These are phyloP conservation scores for Psilocybe mexicana DNA, from an alignment of 1,284 basidiomycete species.

Conservation along the genomic window DNA sequence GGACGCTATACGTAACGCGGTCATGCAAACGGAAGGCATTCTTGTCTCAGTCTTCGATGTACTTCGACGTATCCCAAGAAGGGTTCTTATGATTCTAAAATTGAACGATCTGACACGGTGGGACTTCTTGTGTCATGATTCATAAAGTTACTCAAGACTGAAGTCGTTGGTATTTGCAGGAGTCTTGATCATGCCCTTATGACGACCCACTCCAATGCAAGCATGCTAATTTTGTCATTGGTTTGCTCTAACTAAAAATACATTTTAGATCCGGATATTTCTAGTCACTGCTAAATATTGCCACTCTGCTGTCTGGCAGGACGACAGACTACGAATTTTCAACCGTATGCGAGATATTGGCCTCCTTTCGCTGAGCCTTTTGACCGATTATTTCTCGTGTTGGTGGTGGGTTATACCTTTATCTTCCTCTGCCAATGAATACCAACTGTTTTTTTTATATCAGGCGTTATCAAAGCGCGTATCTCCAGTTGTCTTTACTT, in stretches of 20 bases:
- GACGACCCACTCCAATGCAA: slow-evolving; percentile 74
- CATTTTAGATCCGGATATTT: slow-evolving; percentile 75
- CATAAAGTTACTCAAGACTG: background rate
- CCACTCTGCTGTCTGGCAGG: slow-evolving; percentile 80
- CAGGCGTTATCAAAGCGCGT: slow-evolving; percentile 61
- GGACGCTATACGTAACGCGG: slow-evolving; percentile 77
- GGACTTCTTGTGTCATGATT: slow-evolving; percentile 14
- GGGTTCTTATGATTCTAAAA: slow-evolving; percentile 88
- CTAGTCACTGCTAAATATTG: slow-evolving; percentile 93
- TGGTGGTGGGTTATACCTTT: slow-evolving; percentile 57
- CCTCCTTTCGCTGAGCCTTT: slow-evolving; percentile 50
- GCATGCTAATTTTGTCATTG: slow-evolving; percentile 12
- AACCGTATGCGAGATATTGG: slow-evolving; percentile 50
- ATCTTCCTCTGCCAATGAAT: background rate
- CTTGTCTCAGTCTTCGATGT: slow-evolving; percentile 84
- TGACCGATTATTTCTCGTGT: slow-evolving; percentile 55
- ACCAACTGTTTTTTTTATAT: slow-evolving; percentile 10
- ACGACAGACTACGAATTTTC: slow-evolving; percentile 63
- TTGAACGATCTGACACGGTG: slow-evolving; percentile 81
- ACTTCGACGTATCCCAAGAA: slow-evolving; percentile 77
- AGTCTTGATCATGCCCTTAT: slow-evolving; percentile 70
- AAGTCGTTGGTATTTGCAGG: slow-evolving; percentile 34
- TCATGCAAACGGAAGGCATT: slow-evolving; percentile 79
- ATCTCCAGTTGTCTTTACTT: slow-evolving; percentile 49
- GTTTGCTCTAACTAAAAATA: slow-evolving; percentile 1